Conservation (phyloP, 1,284 basidiomycete genomes). For the Laetiporus sulphureus region DNA sequence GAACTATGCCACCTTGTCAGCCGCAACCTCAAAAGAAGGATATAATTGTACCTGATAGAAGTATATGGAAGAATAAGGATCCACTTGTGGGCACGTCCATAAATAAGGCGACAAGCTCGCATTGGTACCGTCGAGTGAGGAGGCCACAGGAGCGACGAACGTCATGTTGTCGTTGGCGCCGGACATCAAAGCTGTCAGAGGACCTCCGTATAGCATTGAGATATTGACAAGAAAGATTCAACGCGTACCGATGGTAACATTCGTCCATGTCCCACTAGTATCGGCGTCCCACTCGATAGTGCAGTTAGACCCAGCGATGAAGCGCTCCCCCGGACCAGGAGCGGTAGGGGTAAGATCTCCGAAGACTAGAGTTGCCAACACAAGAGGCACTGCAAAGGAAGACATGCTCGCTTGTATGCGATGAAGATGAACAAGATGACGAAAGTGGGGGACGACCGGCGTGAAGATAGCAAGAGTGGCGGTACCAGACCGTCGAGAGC, state of each 20-base stretch:
- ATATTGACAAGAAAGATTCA: background rate
- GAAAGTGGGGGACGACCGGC: background rate
- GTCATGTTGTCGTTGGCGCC: slow-evolving; percentile 34
- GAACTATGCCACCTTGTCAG: slow-evolving; percentile 19
- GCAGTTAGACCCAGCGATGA: slow-evolving; percentile 27
- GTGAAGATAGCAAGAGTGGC: too few species aligned
- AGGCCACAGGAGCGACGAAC: slow-evolving; percentile 24
- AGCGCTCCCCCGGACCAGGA: slow-evolving; percentile 32
- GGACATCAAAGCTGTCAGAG: slow-evolving; percentile 30
- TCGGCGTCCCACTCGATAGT: slow-evolving; percentile 27
- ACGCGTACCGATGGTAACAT: slow-evolving; percentile 31
- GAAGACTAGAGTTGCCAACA: slow-evolving; percentile 10
- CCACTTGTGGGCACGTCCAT: slow-evolving; percentile 34
- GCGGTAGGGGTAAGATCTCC: slow-evolving; percentile 30
- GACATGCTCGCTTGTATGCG: slow-evolving; percentile 4
- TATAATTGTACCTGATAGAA: slow-evolving; percentile 30
- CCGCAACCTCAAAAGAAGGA: background rate
- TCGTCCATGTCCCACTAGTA: slow-evolving; percentile 27
- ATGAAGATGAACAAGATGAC: slow-evolving; percentile 2
- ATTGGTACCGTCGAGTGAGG: slow-evolving; percentile 30
- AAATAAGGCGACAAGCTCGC: slow-evolving; percentile 24
- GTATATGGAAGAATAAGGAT: slow-evolving; percentile 32
- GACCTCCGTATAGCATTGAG: background rate
- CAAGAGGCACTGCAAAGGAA: slow-evolving; percentile 7
- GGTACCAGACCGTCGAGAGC: slow-evolving; percentile 8